Conservation (phyloP, 1,139 yeast genomes). For the Trichomonascaceae sp. region DNA sequence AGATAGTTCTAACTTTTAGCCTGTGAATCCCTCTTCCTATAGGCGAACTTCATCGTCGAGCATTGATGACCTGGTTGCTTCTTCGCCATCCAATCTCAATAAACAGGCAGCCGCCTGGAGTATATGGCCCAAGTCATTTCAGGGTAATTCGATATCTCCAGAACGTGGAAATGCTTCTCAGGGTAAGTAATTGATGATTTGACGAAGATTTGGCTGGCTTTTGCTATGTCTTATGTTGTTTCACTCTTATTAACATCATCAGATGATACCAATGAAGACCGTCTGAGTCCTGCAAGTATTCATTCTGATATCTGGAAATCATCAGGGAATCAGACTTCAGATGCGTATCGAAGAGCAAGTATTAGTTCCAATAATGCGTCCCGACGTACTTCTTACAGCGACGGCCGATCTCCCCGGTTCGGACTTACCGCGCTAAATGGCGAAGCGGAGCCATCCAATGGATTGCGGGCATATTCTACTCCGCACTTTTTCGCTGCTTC, state of each 20-base stretch:
- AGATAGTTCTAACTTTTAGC: background rate
- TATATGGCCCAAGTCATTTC: slow-evolving; percentile 6
- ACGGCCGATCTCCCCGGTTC: slow-evolving; percentile 5
- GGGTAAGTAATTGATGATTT: slow-evolving; percentile 1
- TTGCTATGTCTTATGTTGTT: too few relatives aligned
- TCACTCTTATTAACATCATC: background rate
- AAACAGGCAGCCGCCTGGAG: slow-evolving; percentile 7
- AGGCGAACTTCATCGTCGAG: slow-evolving; percentile 8
- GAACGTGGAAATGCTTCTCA: background rate
- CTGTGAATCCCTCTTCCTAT: background rate
- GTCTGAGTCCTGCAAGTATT: slow-evolving; percentile 5
- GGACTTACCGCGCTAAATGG: slow-evolving; percentile 1
- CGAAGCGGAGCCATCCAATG: background rate
- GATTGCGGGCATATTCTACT: background rate
- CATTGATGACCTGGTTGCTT: slow-evolving; percentile 7
- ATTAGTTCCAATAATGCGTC: slow-evolving; percentile 1
- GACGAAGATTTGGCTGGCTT: background rate
- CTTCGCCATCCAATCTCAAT: slow-evolving; percentile 5
- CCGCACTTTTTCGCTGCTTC: slow-evolving; percentile 5
- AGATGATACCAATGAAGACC: slow-evolving; percentile 2
- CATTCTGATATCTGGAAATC: slow-evolving; percentile 8
- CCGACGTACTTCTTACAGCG: slow-evolving; percentile 3
- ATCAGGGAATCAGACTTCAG: background rate
- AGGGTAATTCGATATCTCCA: background rate
- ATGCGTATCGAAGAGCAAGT: slow-evolving; percentile 3